Evolutionary conservation across 208 protist species (phyloP).

Genomic region (Crithidia acanthocephali): DNA sequence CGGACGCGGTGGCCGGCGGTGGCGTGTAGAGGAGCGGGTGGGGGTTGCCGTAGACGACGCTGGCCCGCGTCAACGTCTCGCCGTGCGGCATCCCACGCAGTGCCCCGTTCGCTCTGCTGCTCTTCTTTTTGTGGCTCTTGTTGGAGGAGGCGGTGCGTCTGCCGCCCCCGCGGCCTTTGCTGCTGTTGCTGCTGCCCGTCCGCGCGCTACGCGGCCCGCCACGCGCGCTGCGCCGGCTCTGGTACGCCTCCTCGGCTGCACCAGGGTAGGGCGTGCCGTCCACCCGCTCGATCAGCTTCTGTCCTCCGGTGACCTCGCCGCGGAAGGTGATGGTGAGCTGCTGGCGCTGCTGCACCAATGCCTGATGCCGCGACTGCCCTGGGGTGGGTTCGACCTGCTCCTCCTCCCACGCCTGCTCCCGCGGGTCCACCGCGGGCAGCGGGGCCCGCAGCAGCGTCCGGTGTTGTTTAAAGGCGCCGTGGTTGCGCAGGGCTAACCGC

Average conservation of each 20-base stretch:
- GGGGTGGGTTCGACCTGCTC: conserved; percentile 38
- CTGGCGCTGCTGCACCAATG: conserved; percentile 52
- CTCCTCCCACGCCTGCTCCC: conserved; percentile 61
- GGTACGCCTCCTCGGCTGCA: conserved; percentile 51
- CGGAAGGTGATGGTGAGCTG: conserved; percentile 88
- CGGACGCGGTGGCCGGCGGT: conserved; percentile 18
- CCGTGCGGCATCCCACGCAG: conserved; percentile 67
- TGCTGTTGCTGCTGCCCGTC: conserved; percentile 15
- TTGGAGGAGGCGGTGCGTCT: not conserved
- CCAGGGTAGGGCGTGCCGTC: conserved; percentile 71
- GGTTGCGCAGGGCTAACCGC: conserved; percentile 53
- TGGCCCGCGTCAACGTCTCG: conserved; percentile 55
- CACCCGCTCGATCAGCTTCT: conserved; percentile 71
- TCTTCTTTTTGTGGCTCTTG: not conserved
- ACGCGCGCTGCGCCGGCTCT: conserved; percentile 14
- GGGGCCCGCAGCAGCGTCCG: conserved; percentile 66
- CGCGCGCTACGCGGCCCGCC: not conserved
- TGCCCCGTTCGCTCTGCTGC: conserved; percentile 8
- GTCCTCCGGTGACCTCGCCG: conserved; percentile 67
- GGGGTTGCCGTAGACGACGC: conserved; percentile 75
- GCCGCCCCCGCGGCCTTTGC: conserved; percentile 1
- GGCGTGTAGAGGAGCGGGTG: conserved; percentile 74
- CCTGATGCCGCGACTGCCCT: conserved; percentile 54
- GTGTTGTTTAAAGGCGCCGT: conserved; percentile 81
- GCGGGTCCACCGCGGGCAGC: conserved; percentile 71